These are phyloP conservation scores for Solanum ossicruentum DNA, from an alignment of 257 asterid genomes.

Conservation along the genomic window DNA sequence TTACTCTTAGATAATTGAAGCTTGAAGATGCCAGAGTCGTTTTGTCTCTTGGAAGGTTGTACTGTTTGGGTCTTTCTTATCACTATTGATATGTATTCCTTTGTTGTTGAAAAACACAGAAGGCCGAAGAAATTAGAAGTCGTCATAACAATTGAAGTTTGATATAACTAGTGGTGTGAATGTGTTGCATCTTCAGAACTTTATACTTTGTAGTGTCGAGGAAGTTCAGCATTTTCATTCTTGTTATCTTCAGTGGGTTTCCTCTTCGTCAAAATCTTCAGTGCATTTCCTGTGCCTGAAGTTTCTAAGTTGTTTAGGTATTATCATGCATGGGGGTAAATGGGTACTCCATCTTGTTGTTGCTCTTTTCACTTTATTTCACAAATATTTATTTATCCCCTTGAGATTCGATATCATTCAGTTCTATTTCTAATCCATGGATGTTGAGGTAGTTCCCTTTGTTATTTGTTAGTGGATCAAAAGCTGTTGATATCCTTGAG, in stretches of 20 bases:
- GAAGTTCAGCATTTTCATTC: not conserved
- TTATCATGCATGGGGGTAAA: not conserved
- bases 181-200: not conserved
- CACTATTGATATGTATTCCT: not conserved
- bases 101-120: not conserved
- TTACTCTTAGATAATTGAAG: not conserved
- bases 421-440: not conserved
- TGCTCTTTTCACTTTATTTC: not conserved
- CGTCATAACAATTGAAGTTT: not conserved
- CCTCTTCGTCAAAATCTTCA: not conserved
- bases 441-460: conserved; percentile 2
- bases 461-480: conserved; percentile 53
- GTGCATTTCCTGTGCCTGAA: not conserved
- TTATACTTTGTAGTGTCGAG: not conserved
- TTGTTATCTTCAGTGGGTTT: not conserved
- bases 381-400: not conserved
- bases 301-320: not conserved
- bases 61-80: not conserved
- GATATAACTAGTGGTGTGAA: not conserved
- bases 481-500: conserved; percentile 94
- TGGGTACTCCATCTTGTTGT: not conserved
- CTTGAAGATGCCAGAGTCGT: not conserved
- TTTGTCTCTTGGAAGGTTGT: not conserved
- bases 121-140: not conserved
- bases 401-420: not conserved